A percentile compares a stretch with the other conserved stretches of the same genome.
Evolutionary conservation across 257 asterid genomes (phyloP).

Genomic region (Fraxinus pennsylvanica): DNA sequence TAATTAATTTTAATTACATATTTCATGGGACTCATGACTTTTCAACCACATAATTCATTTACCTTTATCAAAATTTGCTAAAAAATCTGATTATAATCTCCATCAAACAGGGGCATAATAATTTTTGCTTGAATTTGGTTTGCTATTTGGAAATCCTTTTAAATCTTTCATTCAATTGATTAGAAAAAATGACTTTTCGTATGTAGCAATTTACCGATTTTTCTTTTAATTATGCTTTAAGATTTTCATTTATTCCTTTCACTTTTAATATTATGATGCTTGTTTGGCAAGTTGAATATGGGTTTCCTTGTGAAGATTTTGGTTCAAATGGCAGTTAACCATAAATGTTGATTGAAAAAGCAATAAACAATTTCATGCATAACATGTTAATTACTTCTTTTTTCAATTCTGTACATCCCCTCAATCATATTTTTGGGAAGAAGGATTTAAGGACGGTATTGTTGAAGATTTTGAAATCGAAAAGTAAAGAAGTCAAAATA

Average conservation of each 20-base stretch:
- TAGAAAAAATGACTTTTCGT: neutral
- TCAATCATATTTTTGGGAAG: neutral
- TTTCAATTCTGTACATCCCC: neutral
- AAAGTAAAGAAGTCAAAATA: neutral
- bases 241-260: neutral
- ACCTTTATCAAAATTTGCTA: too few species aligned
- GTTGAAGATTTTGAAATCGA: neutral
- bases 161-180: neutral
- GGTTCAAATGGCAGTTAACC: neutral
- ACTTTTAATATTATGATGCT: neutral
- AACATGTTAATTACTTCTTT: conserved; percentile 37
- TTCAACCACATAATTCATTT: too few species aligned
- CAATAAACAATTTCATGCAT: neutral
- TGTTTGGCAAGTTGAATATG: neutral
- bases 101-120: neutral
- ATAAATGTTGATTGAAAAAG: neutral
- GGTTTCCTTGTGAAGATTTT: neutral
- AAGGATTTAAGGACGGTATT: neutral
- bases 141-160: neutral
- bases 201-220: neutral
- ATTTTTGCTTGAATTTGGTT: neutral
- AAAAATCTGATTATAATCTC: too few species aligned
- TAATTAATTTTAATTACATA: too few species aligned
- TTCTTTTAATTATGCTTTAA: neutral
- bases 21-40: too few species aligned